Conservation (phyloP, 2,329 filamentous ascomycete species). For the Nannizziopsis barbatae region DNA sequence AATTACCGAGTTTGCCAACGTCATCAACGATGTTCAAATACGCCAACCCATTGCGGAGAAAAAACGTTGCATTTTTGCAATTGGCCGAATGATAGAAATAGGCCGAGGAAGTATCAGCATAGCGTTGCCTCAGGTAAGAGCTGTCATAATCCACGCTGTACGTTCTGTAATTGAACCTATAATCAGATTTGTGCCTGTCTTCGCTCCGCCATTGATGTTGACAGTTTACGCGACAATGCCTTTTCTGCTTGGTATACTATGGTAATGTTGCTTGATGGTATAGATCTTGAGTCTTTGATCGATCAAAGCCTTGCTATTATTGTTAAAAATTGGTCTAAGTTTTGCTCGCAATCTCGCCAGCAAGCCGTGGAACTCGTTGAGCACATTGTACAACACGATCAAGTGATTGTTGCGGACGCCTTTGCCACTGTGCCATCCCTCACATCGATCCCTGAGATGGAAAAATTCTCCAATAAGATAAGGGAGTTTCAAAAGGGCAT, state of each 20-base stretch:
- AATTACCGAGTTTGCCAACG: constrained; percentile 68
- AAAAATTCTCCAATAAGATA: constrained; percentile 56
- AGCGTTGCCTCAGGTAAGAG: constrained; percentile 68
- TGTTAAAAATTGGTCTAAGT: constrained; percentile 62
- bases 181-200: constrained; percentile 78
- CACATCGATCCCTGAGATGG: constrained; percentile 55
- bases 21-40: constrained; percentile 57
- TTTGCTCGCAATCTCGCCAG: constrained; percentile 51
- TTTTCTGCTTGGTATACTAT: constrained; percentile 78
- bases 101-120: constrained; percentile 62
- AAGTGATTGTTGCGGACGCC: constrained; percentile 50
- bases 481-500: constrained; percentile 53
- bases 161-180: constrained; percentile 11
- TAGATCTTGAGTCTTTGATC: constrained; percentile 67
- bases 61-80: constrained; percentile 63
- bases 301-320: constrained; percentile 87
- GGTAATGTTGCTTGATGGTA: constrained; percentile 60
- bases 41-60: constrained; percentile 56
- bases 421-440: constrained; percentile 72
- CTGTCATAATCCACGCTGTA: background rate
- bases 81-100: constrained; percentile 76
- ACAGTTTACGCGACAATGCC: constrained; percentile 63
- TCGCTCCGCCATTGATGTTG: constrained; percentile 65
- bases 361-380: constrained; percentile 52
- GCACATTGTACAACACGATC: constrained; percentile 54